phyloP scores from a whole-genome alignment of 2,329 filamentous ascomycete genomes.

The Fusarium dimerum region DNA sequence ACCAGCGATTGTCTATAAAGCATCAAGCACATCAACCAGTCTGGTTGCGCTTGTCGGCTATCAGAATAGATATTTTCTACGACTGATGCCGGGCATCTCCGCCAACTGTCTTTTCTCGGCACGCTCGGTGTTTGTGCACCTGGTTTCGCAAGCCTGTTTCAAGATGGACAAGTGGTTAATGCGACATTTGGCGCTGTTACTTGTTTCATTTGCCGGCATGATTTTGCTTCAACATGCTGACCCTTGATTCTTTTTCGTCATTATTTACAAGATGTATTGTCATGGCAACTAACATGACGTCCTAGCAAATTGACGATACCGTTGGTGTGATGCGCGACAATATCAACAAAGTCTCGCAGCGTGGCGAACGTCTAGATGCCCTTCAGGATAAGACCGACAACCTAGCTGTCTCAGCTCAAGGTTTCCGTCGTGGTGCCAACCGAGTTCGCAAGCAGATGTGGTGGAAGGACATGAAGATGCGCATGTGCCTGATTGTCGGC shows the following conservation, averaged over 20 bases:
- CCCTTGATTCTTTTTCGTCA: background rate
- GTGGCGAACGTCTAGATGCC: conserved; percentile 84
- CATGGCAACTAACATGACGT: conserved; percentile 16
- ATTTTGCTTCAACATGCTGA: no score
- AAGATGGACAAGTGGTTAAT: background rate
- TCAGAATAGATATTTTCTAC: background rate
- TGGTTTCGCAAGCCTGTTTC: background rate
- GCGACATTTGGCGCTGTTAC: background rate
- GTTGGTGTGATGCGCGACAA: conserved; percentile 96
- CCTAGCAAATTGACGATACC: conserved; percentile 94
- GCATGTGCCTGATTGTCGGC: conserved; percentile 90
- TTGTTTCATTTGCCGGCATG: no score
- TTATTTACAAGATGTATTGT: background rate
- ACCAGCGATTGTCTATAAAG: background rate
- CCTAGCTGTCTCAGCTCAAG: conserved; percentile 87
- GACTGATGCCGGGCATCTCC: background rate
- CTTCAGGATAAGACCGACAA: conserved; percentile 95
- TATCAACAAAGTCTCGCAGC: conserved; percentile 93
- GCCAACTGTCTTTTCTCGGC: background rate
- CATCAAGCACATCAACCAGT: background rate
- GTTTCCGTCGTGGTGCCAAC: conserved; percentile 95
- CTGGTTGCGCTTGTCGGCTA: background rate
- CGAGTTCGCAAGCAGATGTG: conserved; percentile 97
- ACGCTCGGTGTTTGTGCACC: background rate
- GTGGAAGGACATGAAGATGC: conserved; percentile 99